These are phyloP conservation scores for Mycogone perniciosa DNA, from an alignment of 2,329 filamentous ascomycete genomes.

Conservation along the genomic window DNA sequence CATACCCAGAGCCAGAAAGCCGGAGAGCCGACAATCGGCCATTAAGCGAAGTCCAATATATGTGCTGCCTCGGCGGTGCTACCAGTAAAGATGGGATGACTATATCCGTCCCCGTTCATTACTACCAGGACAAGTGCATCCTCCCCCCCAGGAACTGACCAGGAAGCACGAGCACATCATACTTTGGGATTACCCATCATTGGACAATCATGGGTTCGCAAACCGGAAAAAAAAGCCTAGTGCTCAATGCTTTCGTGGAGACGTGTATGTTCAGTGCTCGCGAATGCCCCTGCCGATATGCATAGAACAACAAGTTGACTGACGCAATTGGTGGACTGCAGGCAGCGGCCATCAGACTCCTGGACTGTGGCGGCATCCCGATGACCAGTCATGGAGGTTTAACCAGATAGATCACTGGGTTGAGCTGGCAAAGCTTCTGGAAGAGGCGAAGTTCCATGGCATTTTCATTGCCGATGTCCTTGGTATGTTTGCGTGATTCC, in stretches of 20 bases:
- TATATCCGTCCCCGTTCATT: not conserved
- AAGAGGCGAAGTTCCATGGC: constrained; percentile 28
- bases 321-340: constrained; percentile 11
- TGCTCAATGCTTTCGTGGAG: constrained; percentile 39
- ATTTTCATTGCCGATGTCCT: constrained; percentile 54
- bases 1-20: not conserved
- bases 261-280: constrained; percentile 24
- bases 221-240: constrained; percentile 31
- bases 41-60: not conserved
- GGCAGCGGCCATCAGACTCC: constrained; percentile 42
- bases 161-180: constrained; percentile 9
- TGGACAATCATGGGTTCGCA: constrained; percentile 7
- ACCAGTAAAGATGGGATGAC: not conserved
- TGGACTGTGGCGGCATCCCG: constrained; percentile 53
- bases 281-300: not conserved
- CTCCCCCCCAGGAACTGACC: not conserved
- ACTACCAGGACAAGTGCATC: not conserved
- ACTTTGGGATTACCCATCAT: constrained; percentile 3
- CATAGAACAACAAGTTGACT: not conserved
- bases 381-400: constrained; percentile 57
- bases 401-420: constrained; percentile 56
- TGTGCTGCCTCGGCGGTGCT: constrained; percentile 3
- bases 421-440: constrained; percentile 51
- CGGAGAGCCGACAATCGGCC: constrained; percentile 6
- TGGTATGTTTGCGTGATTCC: constrained; percentile 25